Base-by-base conservation (phyloP, 108 stramenopile species). In the Skeletonema potamos region DNA sequence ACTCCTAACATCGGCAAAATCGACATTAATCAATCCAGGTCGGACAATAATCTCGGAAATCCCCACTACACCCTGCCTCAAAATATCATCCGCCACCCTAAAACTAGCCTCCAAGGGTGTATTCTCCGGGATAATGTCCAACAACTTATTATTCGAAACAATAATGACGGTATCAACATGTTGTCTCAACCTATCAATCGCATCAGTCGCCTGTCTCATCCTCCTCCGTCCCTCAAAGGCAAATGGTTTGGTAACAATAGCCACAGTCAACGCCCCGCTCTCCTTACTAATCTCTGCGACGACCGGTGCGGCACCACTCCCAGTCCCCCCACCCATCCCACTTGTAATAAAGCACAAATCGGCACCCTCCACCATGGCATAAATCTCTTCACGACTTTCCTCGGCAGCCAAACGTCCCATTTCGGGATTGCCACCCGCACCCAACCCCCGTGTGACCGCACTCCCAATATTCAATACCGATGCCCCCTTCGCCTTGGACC, bases 151-250 rank as follows among this genome's bases (percentile, higher is more conserved):
- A 77, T 97, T 97, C 43, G 89, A 87, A 8, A 97, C 94, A 54
- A 97, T 86, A 75, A 97, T 97, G 11, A 97, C 89, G 10, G 96
- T 97, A 76, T 97, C 96, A 43, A 97, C 96, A 65, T 86, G 78
- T 64, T 90, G 55, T 30, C 85, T 64, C 39, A 94, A 75, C 32
- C 80, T 57, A 66, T 82, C 87, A 86, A 92, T 90, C 15, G 91
- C 90, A 46, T 85, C 91, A 27, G 82, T 73, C 5, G 91, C 96
- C 86, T 95, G 96, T 54, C 86, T 76, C 93, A 93, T 87, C 56
- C 96, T 74, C 68, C 89, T 54, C 55, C 90, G 78, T 46, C 96
- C 95, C 81, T 97, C 95, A 81, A 96, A 95, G n/a, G 84, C 92
- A 81, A 94, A 95, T 20, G 92, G 96, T 74, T 92, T 94, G 9